phyloP scores from a whole-genome alignment of 2,329 filamentous ascomycete species.

The Fusarium tjaetaba region DNA sequence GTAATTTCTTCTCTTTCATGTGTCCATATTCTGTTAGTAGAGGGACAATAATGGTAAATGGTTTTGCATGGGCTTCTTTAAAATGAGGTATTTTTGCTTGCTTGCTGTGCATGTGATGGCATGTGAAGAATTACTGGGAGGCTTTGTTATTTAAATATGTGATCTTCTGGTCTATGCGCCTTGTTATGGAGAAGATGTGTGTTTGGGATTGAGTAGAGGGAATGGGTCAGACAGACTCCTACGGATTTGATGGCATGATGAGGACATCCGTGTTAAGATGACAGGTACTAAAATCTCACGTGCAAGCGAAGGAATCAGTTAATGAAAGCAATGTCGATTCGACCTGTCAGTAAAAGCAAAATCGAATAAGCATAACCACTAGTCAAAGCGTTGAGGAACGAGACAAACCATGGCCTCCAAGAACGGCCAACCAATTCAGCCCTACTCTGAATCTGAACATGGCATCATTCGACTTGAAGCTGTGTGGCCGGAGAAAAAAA shows the following conservation, averaged over 20 bases:
- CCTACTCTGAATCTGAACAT: conserved; percentile 5
- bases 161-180: neutral
- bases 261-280: conserved; percentile 1
- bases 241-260: neutral
- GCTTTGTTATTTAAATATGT: neutral
- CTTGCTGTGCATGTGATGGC: neutral
- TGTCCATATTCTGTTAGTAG: conserved; percentile 36
- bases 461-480: neutral
- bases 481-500: neutral
- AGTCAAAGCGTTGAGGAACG: neutral
- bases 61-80: conserved; percentile 9
- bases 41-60: conserved; percentile 26
- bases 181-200: neutral
- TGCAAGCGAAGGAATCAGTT: neutral
- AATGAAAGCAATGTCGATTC: neutral
- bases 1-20: conserved; percentile 37
- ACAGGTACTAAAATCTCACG: conserved; percentile 16
- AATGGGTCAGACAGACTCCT: neutral
- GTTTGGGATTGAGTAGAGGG: conserved; percentile 7
- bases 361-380: neutral
- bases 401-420: conserved; percentile 11
- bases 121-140: neutral
- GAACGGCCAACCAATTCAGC: conserved; percentile 45
- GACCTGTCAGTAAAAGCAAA: neutral
- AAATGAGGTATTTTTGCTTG: neutral